phyloP scores from a whole-genome alignment of 768 basidiomycete species.

The Strobilomyces dryophilus region DNA sequence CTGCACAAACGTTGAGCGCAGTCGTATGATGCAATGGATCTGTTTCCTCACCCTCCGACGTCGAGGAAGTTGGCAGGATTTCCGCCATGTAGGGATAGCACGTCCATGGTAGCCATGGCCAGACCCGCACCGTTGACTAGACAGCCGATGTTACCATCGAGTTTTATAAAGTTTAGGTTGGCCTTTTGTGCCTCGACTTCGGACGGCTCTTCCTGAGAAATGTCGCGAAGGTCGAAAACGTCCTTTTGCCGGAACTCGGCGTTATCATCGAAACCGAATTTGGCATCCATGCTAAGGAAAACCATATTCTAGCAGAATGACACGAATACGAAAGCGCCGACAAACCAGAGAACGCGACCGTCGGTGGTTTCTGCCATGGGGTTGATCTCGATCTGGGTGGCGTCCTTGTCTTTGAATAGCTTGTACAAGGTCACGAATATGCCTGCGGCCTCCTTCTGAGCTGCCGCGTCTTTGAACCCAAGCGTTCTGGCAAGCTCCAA shows the following conservation, averaged over 20 bases:
- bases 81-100: constrained; percentile 92
- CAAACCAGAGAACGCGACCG: constrained; percentile 89
- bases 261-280: constrained; percentile 99
- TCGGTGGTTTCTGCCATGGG: constrained; percentile 91
- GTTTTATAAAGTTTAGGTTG: constrained; percentile 97
- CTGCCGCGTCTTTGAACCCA: constrained; percentile 71
- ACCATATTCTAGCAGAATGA: not conserved
- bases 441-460: constrained; percentile 83
- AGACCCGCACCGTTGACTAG: constrained; percentile 97
- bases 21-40: not conserved
- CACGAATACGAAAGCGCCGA: not conserved
- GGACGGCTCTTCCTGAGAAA: constrained; percentile 92
- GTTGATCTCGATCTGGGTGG: constrained; percentile 99
- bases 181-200: constrained; percentile 98
- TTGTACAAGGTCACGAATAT: constrained; percentile 93
- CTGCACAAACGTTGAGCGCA: constrained; percentile 35
- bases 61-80: constrained; percentile 99
- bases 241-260: constrained; percentile 97
- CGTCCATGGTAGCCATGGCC: constrained; percentile 99
- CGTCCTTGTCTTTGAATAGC: constrained; percentile 98
- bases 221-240: constrained; percentile 83
- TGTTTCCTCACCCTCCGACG: constrained; percentile 75
- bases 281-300: constrained; percentile 90
- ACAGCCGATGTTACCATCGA: constrained; percentile 96
- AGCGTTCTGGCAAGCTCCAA: constrained; percentile 81